Base-by-base conservation (phyloP, 2,329 filamentous ascomycete species). In the Sarocladiaceae sp. region DNA sequence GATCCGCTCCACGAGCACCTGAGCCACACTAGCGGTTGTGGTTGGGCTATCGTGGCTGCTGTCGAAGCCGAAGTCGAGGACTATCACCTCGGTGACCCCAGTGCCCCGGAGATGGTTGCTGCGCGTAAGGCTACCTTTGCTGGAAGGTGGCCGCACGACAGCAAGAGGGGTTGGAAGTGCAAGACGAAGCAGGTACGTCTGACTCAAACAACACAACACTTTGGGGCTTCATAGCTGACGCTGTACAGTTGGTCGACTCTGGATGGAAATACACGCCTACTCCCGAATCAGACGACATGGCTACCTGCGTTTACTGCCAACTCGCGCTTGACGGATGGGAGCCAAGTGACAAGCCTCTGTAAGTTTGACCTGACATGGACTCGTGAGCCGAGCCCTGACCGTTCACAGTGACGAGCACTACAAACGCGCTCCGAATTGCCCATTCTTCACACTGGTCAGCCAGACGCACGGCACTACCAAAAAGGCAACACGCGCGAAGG, bases 311-410 rank as follows among this genome's bases (percentile, higher is more conserved):
- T 25, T 97, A 97, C 70, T 99, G 94, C 72, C 83, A 88, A 53
- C 72, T 97, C 15, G 90, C 87, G 11, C 79, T 99, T 11, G 93
- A 97, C 67, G 91, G 91, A 6, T 99, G 95, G 94, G 94, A 97
- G 64, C 86, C 87, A 1, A 85, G 86, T 54, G 94, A 99, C 66
- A 90, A 96, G 64, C 94, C 94, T 55, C 81, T 87, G 84, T 91
- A 67, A 70, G 87, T 70, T 54, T 62, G 56, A 49, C 7, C 12
- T 31, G 13, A 22, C 3, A 50, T 48, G 35, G 8, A 44, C 10
- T 15, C 7, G n/a, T 5, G 12, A 2, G 6, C 15, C 17, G 25
- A 18, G 12, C 25, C 50, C 63, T 69, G 53, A 71, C 58, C 17
- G 42, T 10, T 15, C 42, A 26, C 54, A 93, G 88, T 64, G 85